Conservation (phyloP, 495 filamentous ascomycete genomes). For the Oleoguttula mirabilis region DNA sequence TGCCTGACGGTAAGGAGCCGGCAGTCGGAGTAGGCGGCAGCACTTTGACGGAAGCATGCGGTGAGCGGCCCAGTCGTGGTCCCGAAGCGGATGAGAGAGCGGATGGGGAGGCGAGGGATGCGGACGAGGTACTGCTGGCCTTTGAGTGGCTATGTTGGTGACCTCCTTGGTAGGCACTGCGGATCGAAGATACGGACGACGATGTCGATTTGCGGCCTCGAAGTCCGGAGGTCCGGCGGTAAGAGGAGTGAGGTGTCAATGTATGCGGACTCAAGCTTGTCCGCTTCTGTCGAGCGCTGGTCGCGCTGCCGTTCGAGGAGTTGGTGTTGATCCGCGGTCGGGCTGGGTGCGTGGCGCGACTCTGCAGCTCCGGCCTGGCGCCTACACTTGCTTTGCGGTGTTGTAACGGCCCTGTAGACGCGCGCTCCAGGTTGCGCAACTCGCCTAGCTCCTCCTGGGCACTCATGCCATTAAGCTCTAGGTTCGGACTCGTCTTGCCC, state of each 20-base stretch:
- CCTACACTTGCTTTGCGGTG: conserved; percentile 15
- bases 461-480: background rate
- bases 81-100: conserved; percentile 31
- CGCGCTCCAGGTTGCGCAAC: conserved; percentile 11
- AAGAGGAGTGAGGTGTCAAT: conserved; percentile 73
- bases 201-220: conserved; percentile 92
- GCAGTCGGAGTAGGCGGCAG: conserved; percentile 71
- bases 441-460: background rate
- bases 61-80: conserved; percentile 41
- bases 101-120: conserved; percentile 54
- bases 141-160: conserved; percentile 91
- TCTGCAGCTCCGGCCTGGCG: conserved; percentile 23
- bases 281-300: conserved; percentile 41
- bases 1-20: conserved; percentile 65
- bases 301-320: conserved; percentile 24
- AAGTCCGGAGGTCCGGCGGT: conserved; percentile 64
- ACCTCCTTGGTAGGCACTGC: conserved; percentile 48
- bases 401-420: conserved; percentile 17
- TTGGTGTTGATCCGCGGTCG: conserved; percentile 26
- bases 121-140: conserved; percentile 77
- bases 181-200: conserved; percentile 84
- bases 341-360: conserved; percentile 22
- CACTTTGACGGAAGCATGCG: conserved; percentile 85
- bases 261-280: conserved; percentile 84
- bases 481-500: conserved; percentile 8